Percentiles rank a stretch among this genome's conserved stretches.
Conservation (phyloP, 2,329 filamentous ascomycete genomes). For the Claviceps arundinis region DNA sequence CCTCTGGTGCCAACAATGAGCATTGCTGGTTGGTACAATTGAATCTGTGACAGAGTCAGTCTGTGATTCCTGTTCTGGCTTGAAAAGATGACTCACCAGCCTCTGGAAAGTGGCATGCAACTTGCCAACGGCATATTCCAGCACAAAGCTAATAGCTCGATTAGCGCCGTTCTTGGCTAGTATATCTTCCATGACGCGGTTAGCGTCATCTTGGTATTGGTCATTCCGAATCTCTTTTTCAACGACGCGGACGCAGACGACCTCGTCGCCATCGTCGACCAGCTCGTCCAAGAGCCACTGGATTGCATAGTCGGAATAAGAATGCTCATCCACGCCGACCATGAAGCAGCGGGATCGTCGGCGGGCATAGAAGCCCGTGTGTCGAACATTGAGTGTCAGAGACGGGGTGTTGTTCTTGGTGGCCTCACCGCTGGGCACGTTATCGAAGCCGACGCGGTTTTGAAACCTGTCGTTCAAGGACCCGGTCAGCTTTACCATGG, state of each 20-base stretch:
- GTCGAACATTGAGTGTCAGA: conserved; percentile 72
- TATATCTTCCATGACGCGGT: conserved; percentile 60
- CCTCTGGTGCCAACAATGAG: conserved; percentile 83
- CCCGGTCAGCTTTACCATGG: conserved; percentile 32
- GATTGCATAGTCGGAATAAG: conserved; percentile 83
- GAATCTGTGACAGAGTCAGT: conserved; percentile 45
- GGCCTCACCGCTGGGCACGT: conserved; percentile 42
- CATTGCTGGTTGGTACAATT: conserved; percentile 82
- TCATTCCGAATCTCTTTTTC: conserved; percentile 68
- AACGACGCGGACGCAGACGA: conserved; percentile 78
- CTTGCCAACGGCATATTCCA: conserved; percentile 83
- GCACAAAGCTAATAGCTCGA: conserved; percentile 69
- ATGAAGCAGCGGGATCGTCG: conserved; percentile 79
- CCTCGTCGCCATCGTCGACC: conserved; percentile 85
- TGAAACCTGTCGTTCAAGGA: conserved; percentile 37
- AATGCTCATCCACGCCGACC: conserved; percentile 80
- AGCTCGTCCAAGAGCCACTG: conserved; percentile 88
- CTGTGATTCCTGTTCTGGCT: no score
- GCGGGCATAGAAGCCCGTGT: conserved; percentile 71
- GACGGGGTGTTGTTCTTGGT: conserved; percentile 50
- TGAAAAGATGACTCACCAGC: conserved; percentile 47
- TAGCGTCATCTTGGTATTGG: conserved; percentile 64
- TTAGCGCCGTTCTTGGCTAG: conserved; percentile 66
- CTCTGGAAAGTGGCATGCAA: conserved; percentile 83
- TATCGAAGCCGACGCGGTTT: conserved; percentile 48